These are phyloP conservation scores for Irpex sp. DNA, from an alignment of 1,284 basidiomycete genomes.

Conservation along the genomic window DNA sequence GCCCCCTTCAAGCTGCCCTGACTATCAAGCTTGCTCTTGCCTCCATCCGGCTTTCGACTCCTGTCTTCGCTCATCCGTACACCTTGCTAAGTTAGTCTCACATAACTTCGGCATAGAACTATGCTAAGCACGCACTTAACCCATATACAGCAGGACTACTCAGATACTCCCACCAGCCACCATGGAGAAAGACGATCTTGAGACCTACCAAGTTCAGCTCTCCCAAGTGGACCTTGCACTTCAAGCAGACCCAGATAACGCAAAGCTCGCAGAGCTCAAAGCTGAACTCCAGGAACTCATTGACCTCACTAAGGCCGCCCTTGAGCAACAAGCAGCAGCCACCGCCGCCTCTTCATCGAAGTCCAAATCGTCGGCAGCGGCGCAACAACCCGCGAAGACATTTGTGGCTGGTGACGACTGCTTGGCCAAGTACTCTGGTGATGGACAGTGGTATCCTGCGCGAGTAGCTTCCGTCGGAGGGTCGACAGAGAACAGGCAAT, in stretches of 20 bases:
- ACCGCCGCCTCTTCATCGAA: constrained; percentile 57
- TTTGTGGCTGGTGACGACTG: constrained; percentile 90
- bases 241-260: constrained; percentile 77
- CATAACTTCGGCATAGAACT: neutral
- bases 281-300: constrained; percentile 90
- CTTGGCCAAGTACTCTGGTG: constrained; percentile 87
- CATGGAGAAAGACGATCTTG: constrained; percentile 79
- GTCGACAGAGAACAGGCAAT: constrained; percentile 80
- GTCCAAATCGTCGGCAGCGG: constrained; percentile 43
- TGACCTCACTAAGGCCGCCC: constrained; percentile 74
- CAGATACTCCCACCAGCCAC: neutral
- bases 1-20: too few relatives aligned
- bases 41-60: too few relatives aligned
- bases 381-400: constrained; percentile 45
- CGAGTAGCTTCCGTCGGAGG: constrained; percentile 88
- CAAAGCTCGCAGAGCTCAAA: constrained; percentile 73
- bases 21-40: too few relatives aligned
- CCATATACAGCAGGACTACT: neutral
- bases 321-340: constrained; percentile 53
- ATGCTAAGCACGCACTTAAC: neutral
- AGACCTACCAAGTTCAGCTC: constrained; percentile 87
- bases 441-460: constrained; percentile 90
- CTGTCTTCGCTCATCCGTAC: too few relatives aligned
- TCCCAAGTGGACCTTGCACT: constrained; percentile 89
- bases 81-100: neutral